Base-by-base conservation (phyloP, 73 alveolate genomes). In the Diophrys sp. region DNA sequence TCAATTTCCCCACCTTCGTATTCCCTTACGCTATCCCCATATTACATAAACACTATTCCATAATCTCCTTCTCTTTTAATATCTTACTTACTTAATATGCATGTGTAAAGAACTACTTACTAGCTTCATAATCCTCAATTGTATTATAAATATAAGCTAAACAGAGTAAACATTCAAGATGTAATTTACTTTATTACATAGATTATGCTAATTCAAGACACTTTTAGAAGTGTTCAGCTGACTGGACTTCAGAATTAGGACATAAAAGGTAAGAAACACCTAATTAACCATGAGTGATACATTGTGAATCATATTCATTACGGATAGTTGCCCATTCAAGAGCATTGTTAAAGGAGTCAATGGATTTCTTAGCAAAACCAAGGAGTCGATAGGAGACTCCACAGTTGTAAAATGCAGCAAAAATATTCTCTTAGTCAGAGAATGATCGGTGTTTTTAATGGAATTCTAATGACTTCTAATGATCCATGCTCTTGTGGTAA, bases 361-460 rank as follows among this genome's bases (percentile, higher is more conserved):
- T 79, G 0, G 98, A 86, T 54, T 94, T 89, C 18, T 89, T 92
- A 56, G 75, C 82, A 29, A 90, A 56, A 68, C 91, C 94, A 24
- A 96, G 78, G 56, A 89, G 81, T 89, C 99, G 75, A 73, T 87
- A 81, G 70, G 98, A 90, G 25, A 97, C 80, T 0, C 99, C 99
- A 62, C 93, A 74, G 80, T 97, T 97, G 78, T 97, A 97, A 84
- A 78, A 93, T 31, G 99, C 96, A n/a, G 98, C 98, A 89, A 96
- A 97, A 33, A 91, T 91, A 86, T 96, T 96, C 80, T 97, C 98
- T 80, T 92, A 84, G 32, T 97, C 98, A 56, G 98, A 92, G 73
- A 92, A 91, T 78, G 92, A 94, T 54, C 87, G 71, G 78, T 97
- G 99, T 79, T 97, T 90, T 85, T 84, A 80, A 80, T 97, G 98